phyloP scores from a whole-genome alignment of 768 basidiomycete genomes.

The Gymnopilus dilepis region DNA sequence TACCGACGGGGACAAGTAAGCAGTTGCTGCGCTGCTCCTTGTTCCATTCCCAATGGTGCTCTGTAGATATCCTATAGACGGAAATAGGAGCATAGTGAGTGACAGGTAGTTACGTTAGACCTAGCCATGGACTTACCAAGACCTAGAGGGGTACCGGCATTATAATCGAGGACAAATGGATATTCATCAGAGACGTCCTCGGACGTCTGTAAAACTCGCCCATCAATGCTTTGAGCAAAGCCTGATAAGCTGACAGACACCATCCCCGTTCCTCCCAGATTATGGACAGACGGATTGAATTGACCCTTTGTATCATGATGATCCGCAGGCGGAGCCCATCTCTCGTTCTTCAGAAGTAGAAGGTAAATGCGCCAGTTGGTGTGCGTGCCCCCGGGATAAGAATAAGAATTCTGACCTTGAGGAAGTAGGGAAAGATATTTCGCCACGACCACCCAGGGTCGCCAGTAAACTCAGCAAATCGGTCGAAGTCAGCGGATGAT shows the following conservation, averaged over 20 bases:
- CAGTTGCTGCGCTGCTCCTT: slow-evolving; percentile 23
- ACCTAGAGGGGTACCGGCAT: slow-evolving; percentile 36
- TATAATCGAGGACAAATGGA: slow-evolving; percentile 35
- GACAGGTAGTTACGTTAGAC: background rate
- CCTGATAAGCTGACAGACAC: slow-evolving; percentile 9
- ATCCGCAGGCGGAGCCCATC: slow-evolving; percentile 31
- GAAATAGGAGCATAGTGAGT: background rate
- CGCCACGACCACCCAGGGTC: slow-evolving; percentile 12
- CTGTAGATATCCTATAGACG: slow-evolving; percentile 17
- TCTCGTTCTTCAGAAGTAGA: slow-evolving; percentile 32
- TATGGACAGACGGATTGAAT: slow-evolving; percentile 35
- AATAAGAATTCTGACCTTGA: no score
- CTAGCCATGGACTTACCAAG: slow-evolving; percentile 25
- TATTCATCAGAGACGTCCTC: slow-evolving; percentile 32
- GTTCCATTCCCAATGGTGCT: slow-evolving; percentile 17
- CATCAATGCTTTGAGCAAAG: slow-evolving; percentile 22
- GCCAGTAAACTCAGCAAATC: slow-evolving; percentile 4
- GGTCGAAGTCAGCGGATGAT: slow-evolving; percentile 5
- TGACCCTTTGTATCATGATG: slow-evolving; percentile 34
- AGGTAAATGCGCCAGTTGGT: no score
- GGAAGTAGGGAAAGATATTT: background rate
- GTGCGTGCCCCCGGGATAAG: no score
- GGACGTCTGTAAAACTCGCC: slow-evolving; percentile 25
- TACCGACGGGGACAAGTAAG: slow-evolving; percentile 20
- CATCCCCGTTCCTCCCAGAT: slow-evolving; percentile 6